These are phyloP conservation scores for Fennellomyces sp. DNA, from an alignment of 371 early-diverging fungal genomes.

Conservation along the genomic window DNA sequence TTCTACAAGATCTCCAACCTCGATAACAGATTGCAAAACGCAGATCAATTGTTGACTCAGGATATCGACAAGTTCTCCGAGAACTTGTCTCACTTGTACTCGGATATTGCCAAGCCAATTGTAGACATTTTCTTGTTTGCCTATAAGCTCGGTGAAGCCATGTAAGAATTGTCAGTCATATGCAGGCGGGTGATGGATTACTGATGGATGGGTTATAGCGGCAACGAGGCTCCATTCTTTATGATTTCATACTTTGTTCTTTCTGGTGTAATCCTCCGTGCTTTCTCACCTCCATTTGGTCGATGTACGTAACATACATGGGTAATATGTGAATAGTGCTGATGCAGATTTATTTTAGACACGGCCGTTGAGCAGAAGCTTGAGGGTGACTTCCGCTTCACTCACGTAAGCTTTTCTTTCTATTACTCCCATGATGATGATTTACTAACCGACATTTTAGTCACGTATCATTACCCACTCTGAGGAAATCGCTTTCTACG, in stretches of 20 bases:
- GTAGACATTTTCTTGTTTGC: slow-evolving; percentile 87
- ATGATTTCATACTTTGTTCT: slow-evolving; percentile 83
- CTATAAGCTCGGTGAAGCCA: slow-evolving; percentile 82
- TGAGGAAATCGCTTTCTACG: slow-evolving; percentile 89
- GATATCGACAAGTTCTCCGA: slow-evolving; percentile 88
- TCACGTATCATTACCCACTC: slow-evolving; percentile 83
- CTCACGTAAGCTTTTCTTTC: slow-evolving; percentile 57
- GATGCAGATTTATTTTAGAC: slow-evolving; percentile 32
- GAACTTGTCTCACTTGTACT: slow-evolving; percentile 75
- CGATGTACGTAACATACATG: slow-evolving; percentile 52
- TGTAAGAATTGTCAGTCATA: slow-evolving; percentile 46
- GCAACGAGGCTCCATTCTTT: slow-evolving; percentile 72
- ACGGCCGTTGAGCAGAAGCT: slow-evolving; percentile 79
- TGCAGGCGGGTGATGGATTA: too few relatives aligned
- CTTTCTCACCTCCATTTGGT: slow-evolving; percentile 87
- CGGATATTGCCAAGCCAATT: slow-evolving; percentile 83
- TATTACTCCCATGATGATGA: slow-evolving; percentile 9
- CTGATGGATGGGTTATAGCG: slow-evolving; percentile 35
- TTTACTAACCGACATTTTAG: slow-evolving; percentile 23
- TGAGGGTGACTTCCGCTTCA: slow-evolving; percentile 87
- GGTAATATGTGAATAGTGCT: too few relatives aligned
- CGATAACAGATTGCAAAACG: slow-evolving; percentile 80
- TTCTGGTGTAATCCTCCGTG: slow-evolving; percentile 75
- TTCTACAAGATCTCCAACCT: slow-evolving; percentile 84
- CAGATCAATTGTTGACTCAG: slow-evolving; percentile 86